A percentile compares a stretch with the other conserved stretches of the same genome.
These are phyloP conservation scores for Camelina laxa DNA, from an alignment of 345 rosid genomes.

Conservation along the genomic window DNA sequence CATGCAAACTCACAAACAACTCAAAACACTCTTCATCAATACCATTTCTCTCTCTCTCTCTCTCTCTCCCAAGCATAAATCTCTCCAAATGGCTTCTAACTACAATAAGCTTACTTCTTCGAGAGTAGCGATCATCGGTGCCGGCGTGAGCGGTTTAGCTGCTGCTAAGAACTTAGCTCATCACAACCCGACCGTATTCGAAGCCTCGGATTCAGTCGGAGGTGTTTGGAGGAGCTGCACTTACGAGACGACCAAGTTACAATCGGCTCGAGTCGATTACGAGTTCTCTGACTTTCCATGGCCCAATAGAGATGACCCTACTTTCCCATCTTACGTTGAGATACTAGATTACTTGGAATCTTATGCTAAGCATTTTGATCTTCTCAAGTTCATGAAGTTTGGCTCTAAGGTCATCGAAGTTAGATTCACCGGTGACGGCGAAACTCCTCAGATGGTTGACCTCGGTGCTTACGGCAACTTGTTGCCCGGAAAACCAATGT, in stretches of 20 bases:
- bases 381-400: conserved; percentile 64
- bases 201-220: conserved; percentile 77
- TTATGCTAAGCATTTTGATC: conserved; percentile 72
- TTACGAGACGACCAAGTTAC: conserved; percentile 78
- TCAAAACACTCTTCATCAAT: conserved; percentile 41
- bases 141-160: conserved; percentile 88
- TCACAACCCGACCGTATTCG: conserved; percentile 71
- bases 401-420: conserved; percentile 74
- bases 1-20: conserved; percentile 41
- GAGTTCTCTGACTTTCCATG: conserved; percentile 93
- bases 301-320: conserved; percentile 70
- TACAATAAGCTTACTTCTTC: conserved; percentile 45
- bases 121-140: conserved; percentile 78
- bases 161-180: conserved; percentile 74
- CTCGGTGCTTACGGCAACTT: conserved; percentile 45
- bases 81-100: conserved; percentile 31
- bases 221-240: conserved; percentile 93
- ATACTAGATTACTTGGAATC: conserved; percentile 72
- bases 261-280: conserved; percentile 66
- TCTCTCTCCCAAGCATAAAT: background rate
- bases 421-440: conserved; percentile 56
- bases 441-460: conserved; percentile 22
- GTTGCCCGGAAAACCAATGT: conserved; percentile 66
- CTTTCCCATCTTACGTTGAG: conserved; percentile 71
- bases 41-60: conserved; percentile 1